A percentile compares a stretch with the other conserved stretches of the same genome.
Conservation (phyloP, 495 filamentous ascomycete species). For the Penicillium chermesinum region DNA sequence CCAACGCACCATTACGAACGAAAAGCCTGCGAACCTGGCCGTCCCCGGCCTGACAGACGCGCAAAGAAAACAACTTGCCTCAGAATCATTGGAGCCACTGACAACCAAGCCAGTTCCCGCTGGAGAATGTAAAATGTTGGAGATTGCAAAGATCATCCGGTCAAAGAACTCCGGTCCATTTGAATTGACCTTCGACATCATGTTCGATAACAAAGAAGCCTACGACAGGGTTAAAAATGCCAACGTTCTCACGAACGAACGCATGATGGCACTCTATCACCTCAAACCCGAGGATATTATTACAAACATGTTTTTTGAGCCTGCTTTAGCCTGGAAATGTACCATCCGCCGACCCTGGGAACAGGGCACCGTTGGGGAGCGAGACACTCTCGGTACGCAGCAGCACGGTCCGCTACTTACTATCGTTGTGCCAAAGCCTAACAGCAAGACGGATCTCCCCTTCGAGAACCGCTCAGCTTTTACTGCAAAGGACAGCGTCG, state of each 20-base stretch:
- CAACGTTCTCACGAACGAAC: slow-evolving; percentile 22
- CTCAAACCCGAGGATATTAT: slow-evolving; percentile 31
- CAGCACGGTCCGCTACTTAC: slow-evolving; percentile 2
- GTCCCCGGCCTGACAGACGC: background rate
- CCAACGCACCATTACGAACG: background rate
- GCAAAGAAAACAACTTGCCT: background rate
- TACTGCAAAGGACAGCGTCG: too few relatives aligned
- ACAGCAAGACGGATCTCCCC: too few relatives aligned
- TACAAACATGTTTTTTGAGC: slow-evolving; percentile 39
- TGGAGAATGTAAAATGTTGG: slow-evolving; percentile 10
- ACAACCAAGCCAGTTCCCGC: slow-evolving; percentile 1
- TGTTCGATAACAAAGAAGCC: slow-evolving; percentile 32
- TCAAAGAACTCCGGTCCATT: slow-evolving; percentile 49
- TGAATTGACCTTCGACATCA: slow-evolving; percentile 47
- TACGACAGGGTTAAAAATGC: slow-evolving; percentile 33
- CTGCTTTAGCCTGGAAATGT: slow-evolving; percentile 22
- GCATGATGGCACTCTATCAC: slow-evolving; percentile 28
- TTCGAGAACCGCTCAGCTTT: too few relatives aligned
- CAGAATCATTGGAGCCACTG: background rate
- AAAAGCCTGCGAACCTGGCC: background rate
- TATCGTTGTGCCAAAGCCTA: background rate
- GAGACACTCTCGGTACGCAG: slow-evolving; percentile 2
- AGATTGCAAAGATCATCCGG: slow-evolving; percentile 41
- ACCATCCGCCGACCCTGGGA: slow-evolving; percentile 1
- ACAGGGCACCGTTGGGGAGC: background rate